Conservation (phyloP, 768 basidiomycete species). For the Crucibulum laeve region DNA sequence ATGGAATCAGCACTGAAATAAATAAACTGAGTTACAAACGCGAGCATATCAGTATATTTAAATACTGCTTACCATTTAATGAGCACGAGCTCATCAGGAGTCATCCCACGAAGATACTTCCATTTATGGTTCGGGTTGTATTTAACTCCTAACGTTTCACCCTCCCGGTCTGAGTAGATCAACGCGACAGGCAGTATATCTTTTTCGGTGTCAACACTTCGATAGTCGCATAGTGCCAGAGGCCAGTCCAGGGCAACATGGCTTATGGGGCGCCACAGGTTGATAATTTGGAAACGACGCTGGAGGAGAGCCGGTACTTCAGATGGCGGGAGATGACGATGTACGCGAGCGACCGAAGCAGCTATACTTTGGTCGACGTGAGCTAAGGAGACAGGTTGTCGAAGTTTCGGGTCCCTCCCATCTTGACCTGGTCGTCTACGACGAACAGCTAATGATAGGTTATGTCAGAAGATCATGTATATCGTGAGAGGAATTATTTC, state of each 20-base stretch:
- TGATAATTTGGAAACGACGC: constrained; percentile 54
- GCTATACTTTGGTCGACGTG: constrained; percentile 52
- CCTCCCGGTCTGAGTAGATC: constrained; percentile 44
- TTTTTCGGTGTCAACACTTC: constrained; percentile 32
- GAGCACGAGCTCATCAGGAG: constrained; percentile 44
- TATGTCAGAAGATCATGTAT: neutral
- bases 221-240: constrained; percentile 46
- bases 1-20: constrained; percentile 23
- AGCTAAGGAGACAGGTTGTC: constrained; percentile 40
- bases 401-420: constrained; percentile 29
- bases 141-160: constrained; percentile 45
- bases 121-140: constrained; percentile 45
- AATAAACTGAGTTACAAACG: constrained; percentile 4
- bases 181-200: constrained; percentile 43
- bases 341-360: constrained; percentile 41
- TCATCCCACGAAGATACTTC: constrained; percentile 45
- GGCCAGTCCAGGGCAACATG: constrained; percentile 47
- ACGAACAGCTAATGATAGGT: constrained; percentile 33
- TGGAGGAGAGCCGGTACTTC: constrained; percentile 40
- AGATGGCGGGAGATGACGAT: constrained; percentile 41
- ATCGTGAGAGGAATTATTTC: neutral
- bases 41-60: neutral
- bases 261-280: constrained; percentile 57
- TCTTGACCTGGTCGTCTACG: constrained; percentile 32
- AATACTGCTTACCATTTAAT: constrained; percentile 44